Percentiles rank a stretch among this genome's conserved stretches.
phyloP scores from a whole-genome alignment of 176 grass and related monocot species.

The Hordeum vulgare region MorexV3_pseudomolecules_assembly NC_058521.1:76986828-76987327 shows the following conservation, averaged over 20 bases:
- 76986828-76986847: slow-evolving; percentile 98
- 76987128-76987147: neutral
- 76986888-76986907: slow-evolving; percentile 86
- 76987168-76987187: neutral
- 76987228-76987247: neutral
- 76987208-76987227: neutral
- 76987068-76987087: slow-evolving; percentile 32
- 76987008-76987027: slow-evolving; percentile 78
- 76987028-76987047: slow-evolving; percentile 76
- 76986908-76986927: slow-evolving; percentile 84
- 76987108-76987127: neutral
- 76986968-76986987: slow-evolving; percentile 50
- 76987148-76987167: no score
- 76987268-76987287: neutral
- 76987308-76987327: no score
- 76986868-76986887: slow-evolving; percentile 88
- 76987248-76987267: neutral
- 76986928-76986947: slow-evolving; percentile 93
- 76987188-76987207: neutral
- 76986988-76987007: slow-evolving; percentile 77
- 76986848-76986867: slow-evolving; percentile 81
- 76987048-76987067: slow-evolving; percentile 75
- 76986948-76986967: slow-evolving; percentile 52
- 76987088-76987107: neutral
- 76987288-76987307: no score